Evolutionary conservation across 495 filamentous ascomycete species (phyloP).

Genomic region (Tricharina praecox): DNA sequence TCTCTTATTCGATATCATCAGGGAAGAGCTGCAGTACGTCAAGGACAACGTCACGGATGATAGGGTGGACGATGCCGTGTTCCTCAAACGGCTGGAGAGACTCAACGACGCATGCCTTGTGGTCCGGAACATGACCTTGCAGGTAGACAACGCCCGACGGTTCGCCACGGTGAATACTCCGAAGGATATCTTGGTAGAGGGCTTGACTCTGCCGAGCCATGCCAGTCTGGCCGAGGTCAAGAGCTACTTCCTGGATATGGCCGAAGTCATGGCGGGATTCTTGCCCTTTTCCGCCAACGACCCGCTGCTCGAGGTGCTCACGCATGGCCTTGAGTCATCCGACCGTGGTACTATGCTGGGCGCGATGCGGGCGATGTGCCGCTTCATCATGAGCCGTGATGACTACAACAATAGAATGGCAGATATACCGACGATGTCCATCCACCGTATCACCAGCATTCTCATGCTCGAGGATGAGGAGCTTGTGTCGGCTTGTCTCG

Average conservation of each 20-base stretch:
- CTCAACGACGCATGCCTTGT: slow-evolving; percentile 77
- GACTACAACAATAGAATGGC: slow-evolving; percentile 61
- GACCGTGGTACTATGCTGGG: slow-evolving; percentile 80
- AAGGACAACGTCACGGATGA: slow-evolving; percentile 42
- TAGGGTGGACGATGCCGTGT: slow-evolving; percentile 55
- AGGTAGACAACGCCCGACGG: slow-evolving; percentile 72
- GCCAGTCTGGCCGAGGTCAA: slow-evolving; percentile 69
- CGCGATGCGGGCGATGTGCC: slow-evolving; percentile 65
- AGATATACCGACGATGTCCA: slow-evolving; percentile 44
- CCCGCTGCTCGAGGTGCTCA: slow-evolving; percentile 59
- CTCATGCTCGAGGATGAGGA: slow-evolving; percentile 84
- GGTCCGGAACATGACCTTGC: slow-evolving; percentile 80
- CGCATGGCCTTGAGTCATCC: slow-evolving; percentile 47
- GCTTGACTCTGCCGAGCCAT: slow-evolving; percentile 58
- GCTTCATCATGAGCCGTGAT: slow-evolving; percentile 70
- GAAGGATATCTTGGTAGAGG: slow-evolving; percentile 64
- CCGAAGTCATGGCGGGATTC: slow-evolving; percentile 74
- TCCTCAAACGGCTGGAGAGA: slow-evolving; percentile 49
- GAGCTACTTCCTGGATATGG: slow-evolving; percentile 81
- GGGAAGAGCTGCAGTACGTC: slow-evolving; percentile 60
- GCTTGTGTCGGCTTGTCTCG: slow-evolving; percentile 64
- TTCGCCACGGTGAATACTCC: slow-evolving; percentile 44
- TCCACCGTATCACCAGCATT: slow-evolving; percentile 60
- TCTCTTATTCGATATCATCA: slow-evolving; percentile 64
- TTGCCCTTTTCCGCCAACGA: slow-evolving; percentile 51